phyloP scores from a whole-genome alignment of 2,329 filamentous ascomycete genomes.

The Neofusicoccum umdonicola region DNA sequence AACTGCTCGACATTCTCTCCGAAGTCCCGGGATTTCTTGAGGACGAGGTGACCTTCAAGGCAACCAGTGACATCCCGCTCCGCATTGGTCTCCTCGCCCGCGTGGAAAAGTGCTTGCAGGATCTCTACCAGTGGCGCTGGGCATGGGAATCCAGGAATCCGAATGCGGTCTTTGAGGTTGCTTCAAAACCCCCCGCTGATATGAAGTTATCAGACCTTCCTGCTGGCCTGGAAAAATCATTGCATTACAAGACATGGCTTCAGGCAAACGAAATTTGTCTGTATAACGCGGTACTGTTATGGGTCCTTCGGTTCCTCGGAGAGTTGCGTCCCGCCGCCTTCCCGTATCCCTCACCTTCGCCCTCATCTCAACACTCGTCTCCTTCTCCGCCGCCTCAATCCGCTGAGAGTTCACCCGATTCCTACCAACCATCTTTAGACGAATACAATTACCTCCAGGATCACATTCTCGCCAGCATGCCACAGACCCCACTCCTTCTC shows the following conservation, averaged over 20 bases:
- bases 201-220: neutral
- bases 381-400: neutral
- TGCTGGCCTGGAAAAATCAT: slow-evolving; percentile 5
- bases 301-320: slow-evolving; percentile 17
- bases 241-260: slow-evolving; percentile 16
- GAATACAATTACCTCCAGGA: neutral
- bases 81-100: neutral
- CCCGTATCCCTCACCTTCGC: neutral
- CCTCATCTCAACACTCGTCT: neutral
- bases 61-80: neutral
- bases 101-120: slow-evolving; percentile 14
- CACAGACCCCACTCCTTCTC: slow-evolving; percentile 12
- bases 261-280: slow-evolving; percentile 20
- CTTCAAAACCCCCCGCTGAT: neutral
- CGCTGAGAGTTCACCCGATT: neutral
- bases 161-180: slow-evolving; percentile 15
- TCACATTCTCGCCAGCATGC: neutral
- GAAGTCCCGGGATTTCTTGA: slow-evolving; percentile 19
- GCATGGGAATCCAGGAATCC: slow-evolving; percentile 19
- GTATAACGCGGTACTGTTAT: slow-evolving; percentile 20
- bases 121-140: slow-evolving; percentile 21
- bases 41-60: slow-evolving; percentile 14
- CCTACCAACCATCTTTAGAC: neutral
- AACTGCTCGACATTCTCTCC: slow-evolving; percentile 19
- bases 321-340: slow-evolving; percentile 6